phyloP scores from a whole-genome alignment of 305 asterid species.

The Rubia tinctorum region DNA sequence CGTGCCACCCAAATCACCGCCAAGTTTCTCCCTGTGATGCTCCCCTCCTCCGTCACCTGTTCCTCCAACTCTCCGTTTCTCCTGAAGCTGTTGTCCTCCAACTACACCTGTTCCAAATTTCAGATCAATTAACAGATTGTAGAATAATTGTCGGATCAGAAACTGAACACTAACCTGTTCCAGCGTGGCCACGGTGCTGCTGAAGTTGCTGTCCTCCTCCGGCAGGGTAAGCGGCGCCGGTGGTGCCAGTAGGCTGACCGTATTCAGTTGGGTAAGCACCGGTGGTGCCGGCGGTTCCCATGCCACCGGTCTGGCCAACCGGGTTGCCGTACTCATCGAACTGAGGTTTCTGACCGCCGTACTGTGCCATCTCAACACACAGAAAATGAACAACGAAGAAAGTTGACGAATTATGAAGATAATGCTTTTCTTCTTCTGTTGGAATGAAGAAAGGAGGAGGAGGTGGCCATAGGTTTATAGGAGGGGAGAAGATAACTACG shows the following conservation, averaged over 20 bases:
- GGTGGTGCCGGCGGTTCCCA: slow-evolving; percentile 9
- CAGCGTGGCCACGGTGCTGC: background rate
- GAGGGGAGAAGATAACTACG: background rate
- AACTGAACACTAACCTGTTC: background rate
- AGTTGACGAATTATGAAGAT: background rate
- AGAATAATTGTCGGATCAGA: too few relatives aligned
- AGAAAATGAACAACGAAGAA: background rate
- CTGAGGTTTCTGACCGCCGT: slow-evolving; percentile 15
- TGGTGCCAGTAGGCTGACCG: slow-evolving; percentile 12
- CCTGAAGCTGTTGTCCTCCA: too few relatives aligned
- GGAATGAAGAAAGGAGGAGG: background rate
- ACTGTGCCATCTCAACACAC: slow-evolving; percentile 10
- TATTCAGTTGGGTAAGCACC: slow-evolving; percentile 6
- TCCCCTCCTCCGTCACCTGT: too few relatives aligned
- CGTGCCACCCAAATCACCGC: too few relatives aligned
- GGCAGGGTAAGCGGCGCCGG: slow-evolving; percentile 16
- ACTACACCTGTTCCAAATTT: too few relatives aligned
- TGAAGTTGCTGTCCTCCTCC: slow-evolving; percentile 5
- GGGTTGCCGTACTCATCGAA: slow-evolving; percentile 18
- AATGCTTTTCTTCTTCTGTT: background rate
- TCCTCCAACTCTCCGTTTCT: too few relatives aligned
- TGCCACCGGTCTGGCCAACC: slow-evolving; percentile 9
- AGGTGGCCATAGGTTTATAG: background rate
- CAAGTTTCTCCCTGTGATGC: too few relatives aligned
- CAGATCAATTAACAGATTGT: slow-evolving; percentile 41